A percentile compares a stretch with the other conserved stretches of the same genome.
Evolutionary conservation across 2,329 filamentous ascomycete genomes (phyloP).

Genomic region (Zymoseptoria brevis): DNA sequence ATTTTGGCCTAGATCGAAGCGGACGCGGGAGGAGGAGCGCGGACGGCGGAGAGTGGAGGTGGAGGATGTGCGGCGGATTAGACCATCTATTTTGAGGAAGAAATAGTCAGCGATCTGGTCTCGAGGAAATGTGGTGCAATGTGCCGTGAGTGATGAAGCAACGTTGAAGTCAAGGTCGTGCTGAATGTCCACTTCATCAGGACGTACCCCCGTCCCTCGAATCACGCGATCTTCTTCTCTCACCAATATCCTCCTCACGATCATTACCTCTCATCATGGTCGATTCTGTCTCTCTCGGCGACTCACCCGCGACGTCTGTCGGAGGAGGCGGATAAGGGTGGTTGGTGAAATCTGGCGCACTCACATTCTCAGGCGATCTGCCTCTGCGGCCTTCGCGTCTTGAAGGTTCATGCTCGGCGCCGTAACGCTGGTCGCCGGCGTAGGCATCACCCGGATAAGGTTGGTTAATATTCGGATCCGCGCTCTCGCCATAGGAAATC

Average conservation of each 20-base stretch:
- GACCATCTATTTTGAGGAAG: constrained; percentile 20
- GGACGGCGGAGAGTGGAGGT: constrained; percentile 8
- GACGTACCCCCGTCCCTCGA: constrained; percentile 24
- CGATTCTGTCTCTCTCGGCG: background rate
- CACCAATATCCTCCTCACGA: constrained; percentile 13
- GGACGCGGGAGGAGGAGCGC: constrained; percentile 24
- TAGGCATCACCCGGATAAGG: constrained; percentile 27
- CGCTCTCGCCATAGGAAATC: constrained; percentile 18
- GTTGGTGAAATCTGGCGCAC: constrained; percentile 27
- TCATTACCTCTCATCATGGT: background rate
- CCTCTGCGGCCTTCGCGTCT: constrained; percentile 20
- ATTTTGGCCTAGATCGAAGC: constrained; percentile 27
- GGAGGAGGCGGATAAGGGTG: constrained; percentile 5
- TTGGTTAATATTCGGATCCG: constrained; percentile 21
- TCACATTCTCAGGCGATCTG: constrained; percentile 40
- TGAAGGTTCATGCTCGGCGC: constrained; percentile 14
- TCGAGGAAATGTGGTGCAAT: background rate
- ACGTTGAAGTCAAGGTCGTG: background rate
- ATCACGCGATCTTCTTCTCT: constrained; percentile 16
- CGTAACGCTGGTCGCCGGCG: constrained; percentile 26
- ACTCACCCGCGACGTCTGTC: background rate
- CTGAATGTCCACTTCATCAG: constrained; percentile 10
- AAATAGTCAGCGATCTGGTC: background rate
- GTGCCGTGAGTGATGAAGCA: too few relatives aligned
- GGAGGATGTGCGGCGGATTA: constrained; percentile 9